A percentile compares a stretch with the other conserved stretches of the same genome.
Evolutionary conservation across 2,329 filamentous ascomycete genomes (phyloP).

Genomic region (Penicillium sp.): DNA sequence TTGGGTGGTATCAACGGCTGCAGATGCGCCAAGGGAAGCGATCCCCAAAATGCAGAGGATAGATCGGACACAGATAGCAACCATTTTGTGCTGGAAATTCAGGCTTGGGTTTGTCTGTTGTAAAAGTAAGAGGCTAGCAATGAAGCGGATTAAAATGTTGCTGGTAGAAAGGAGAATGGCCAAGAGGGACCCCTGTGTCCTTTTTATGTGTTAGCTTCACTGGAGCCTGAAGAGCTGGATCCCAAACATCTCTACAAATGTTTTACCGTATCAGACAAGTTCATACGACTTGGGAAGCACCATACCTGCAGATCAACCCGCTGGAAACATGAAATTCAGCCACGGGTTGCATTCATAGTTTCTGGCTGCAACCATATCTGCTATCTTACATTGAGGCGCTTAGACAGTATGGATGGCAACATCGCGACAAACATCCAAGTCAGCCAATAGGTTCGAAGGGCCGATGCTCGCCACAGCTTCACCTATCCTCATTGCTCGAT

Average conservation of each 20-base stretch:
- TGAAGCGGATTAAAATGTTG: background rate
- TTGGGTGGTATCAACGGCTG: background rate
- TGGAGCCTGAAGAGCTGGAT: background rate
- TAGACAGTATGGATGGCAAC: slow-evolving; percentile 2
- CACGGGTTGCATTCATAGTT: slow-evolving; percentile 10
- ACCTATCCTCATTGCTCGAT: background rate
- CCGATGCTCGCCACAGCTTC: background rate
- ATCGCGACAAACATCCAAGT: background rate
- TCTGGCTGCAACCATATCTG: slow-evolving; percentile 9
- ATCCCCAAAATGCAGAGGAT: slow-evolving; percentile 1
- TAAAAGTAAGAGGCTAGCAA: background rate
- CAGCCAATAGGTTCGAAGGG: background rate
- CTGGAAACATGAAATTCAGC: background rate
- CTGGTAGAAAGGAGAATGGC: background rate
- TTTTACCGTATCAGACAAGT: slow-evolving; percentile 1
- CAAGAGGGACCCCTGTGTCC: no score
- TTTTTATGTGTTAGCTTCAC: background rate
- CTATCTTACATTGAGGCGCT: background rate
- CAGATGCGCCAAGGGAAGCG: slow-evolving; percentile 1
- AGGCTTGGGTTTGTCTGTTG: background rate
- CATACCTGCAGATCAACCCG: background rate
- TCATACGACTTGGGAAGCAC: background rate
- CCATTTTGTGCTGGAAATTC: background rate
- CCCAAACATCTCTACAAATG: background rate
- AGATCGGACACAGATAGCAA: slow-evolving; percentile 1